phyloP scores from a whole-genome alignment of 306 rosid species.

The Vigna angularis region DNA sequence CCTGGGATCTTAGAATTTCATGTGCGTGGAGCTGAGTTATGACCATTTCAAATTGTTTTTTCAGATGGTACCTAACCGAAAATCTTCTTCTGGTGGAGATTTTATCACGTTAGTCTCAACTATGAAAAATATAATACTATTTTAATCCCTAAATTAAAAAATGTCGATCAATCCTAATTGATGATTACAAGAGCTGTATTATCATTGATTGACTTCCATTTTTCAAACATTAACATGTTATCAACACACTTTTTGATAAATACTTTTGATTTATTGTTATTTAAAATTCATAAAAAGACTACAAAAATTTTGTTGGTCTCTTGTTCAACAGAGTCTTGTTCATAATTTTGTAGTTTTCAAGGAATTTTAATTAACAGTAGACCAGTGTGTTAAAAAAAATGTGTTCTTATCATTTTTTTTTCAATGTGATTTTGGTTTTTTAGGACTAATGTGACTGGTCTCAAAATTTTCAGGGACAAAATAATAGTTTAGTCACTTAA shows the following conservation, averaged over 20 bases:
- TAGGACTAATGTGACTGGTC: slow-evolving; percentile 9
- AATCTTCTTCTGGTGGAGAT: slow-evolving; percentile 43
- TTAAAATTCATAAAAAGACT: background rate
- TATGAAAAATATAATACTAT: background rate
- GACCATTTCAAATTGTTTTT: slow-evolving; percentile 16
- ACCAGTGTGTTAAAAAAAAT: background rate
- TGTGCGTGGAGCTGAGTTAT: background rate
- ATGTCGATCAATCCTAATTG: background rate
- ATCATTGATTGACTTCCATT: background rate
- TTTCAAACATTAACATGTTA: background rate
- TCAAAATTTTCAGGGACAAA: slow-evolving; percentile 6
- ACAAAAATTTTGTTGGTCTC: background rate
- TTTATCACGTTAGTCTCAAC: slow-evolving; percentile 23
- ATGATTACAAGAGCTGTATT: background rate
- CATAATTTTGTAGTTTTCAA: background rate
- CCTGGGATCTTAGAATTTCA: slow-evolving; percentile 1
- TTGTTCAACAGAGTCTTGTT: background rate
- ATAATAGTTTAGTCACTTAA: background rate
- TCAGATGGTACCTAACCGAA: slow-evolving; percentile 54
- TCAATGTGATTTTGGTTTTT: background rate
- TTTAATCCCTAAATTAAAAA: background rate
- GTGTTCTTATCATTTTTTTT: background rate
- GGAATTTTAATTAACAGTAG: background rate
- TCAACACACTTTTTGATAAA: background rate
- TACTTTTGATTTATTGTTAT: background rate